Base-by-base conservation (phyloP, 768 basidiomycete genomes). In the Auricularia auricula-judae region DNA sequence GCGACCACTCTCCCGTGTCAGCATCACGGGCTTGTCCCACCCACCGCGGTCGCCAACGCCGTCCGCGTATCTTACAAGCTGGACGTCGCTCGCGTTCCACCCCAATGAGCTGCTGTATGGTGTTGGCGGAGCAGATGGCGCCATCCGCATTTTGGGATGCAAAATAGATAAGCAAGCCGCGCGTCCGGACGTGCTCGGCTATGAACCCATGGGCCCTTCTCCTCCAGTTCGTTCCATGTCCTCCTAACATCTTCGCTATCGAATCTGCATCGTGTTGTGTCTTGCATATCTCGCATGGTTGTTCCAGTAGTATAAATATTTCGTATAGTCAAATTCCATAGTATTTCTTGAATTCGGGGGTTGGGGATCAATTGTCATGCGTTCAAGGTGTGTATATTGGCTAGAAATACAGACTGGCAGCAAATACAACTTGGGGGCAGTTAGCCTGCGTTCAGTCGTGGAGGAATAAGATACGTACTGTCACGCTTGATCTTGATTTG, bases 401-500 rank as follows among this genome's bases (percentile, higher is more conserved):
- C 23, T 84, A 92, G 76, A 92, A 91, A 77, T 92, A 92, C 80
- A 92, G 72, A 74, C 90, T 91, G 16, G 90, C 90, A 10, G 91
- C 90, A 72, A 92, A 92, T 54, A 92, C 87, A 74, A 92, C 90
- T 92, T 53, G 3, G 23, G 7, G 7, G 8, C 23, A 51, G 21
- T 10, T 34, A 8, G 47, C 42, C n/a, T 29, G 29, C 29, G 29
- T 29, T 2, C 29, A 14, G 39, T 14, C 62, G 43, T 64, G 4
- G 36, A 36, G 34, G 33, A 2, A 59, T 60, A 64, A 53, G 11
- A 11, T 2, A 85, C 93, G 81, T 74, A 94, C 93, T 96, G 74
- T 98, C 97, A 74, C 97, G 79, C 74, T 96, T 96, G 69, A 99
- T 98, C 74, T 88, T 89, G 47, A 85, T 83, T 71, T 98, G 95